These are phyloP conservation scores for Coniochaeta sp. DNA, from an alignment of 2,329 filamentous ascomycete species.

Conservation along the genomic window DNA sequence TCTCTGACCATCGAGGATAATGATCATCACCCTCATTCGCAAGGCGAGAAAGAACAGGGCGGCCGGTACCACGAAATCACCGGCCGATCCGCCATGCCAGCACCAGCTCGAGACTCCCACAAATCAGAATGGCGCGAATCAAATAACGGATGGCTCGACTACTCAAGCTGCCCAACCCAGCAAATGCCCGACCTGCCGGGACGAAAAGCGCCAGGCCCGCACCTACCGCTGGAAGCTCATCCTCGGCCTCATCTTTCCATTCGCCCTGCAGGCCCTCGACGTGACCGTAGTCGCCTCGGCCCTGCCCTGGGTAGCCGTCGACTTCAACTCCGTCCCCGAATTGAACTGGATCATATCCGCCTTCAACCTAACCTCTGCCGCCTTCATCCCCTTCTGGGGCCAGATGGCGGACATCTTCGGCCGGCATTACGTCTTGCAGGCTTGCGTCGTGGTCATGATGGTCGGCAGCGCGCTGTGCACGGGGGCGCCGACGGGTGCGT, in stretches of 20 bases:
- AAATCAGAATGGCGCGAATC: no score
- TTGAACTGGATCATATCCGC: constrained; percentile 65
- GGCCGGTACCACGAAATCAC: background rate
- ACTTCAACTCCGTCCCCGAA: constrained; percentile 53
- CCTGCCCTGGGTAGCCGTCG: constrained; percentile 54
- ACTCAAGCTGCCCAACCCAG: background rate
- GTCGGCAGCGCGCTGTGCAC: constrained; percentile 57
- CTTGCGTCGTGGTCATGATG: constrained; percentile 48
- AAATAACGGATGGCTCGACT: no score
- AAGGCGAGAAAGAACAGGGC: background rate
- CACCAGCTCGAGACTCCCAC: background rate
- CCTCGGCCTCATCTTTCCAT: constrained; percentile 51
- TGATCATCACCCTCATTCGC: background rate
- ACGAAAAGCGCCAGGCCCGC: background rate
- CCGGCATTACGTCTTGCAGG: constrained; percentile 50
- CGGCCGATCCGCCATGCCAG: background rate
- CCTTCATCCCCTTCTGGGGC: constrained; percentile 60
- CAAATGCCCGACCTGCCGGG: background rate
- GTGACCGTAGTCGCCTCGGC: constrained; percentile 56
- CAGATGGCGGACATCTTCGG: constrained; percentile 61
- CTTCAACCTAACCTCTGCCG: constrained; percentile 60
- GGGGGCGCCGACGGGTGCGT: constrained; percentile 43
- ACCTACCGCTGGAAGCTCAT: constrained; percentile 52
- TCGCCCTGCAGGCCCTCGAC: constrained; percentile 55
- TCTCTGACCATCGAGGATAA: background rate